Evolutionary conservation across 2,329 filamentous ascomycete genomes (phyloP).

Genomic region (Zasmidium citrigriseum): DNA sequence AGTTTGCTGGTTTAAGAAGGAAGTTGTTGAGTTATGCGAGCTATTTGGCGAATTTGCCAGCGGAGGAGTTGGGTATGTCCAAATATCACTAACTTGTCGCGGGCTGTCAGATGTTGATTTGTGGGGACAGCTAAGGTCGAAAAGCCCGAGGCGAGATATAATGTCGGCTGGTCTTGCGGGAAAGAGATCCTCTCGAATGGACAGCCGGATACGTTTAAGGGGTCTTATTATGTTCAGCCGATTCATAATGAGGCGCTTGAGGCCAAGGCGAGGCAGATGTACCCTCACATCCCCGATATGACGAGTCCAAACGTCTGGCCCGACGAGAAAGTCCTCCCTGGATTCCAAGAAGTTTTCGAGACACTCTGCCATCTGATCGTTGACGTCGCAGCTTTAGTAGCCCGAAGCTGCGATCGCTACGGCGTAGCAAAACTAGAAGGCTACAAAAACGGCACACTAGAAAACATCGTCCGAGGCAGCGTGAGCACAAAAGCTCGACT

Average conservation of each 20-base stretch:
- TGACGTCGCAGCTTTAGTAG: conserved; percentile 84
- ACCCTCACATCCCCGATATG: conserved; percentile 81
- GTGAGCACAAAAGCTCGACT: conserved; percentile 88
- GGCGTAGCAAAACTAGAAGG: conserved; percentile 74
- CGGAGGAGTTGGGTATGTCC: conserved; percentile 65
- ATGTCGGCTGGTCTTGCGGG: conserved; percentile 75
- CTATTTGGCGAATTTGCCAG: conserved; percentile 79
- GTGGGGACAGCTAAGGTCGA: conserved; percentile 46
- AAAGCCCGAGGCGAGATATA: conserved; percentile 56
- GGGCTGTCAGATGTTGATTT: not conserved
- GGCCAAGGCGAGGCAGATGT: conserved; percentile 54
- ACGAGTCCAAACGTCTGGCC: conserved; percentile 92
- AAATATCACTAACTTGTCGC: not conserved
- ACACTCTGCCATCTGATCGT: conserved; percentile 82
- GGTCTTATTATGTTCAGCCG: conserved; percentile 76
- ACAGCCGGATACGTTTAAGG: conserved; percentile 76
- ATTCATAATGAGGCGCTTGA: conserved; percentile 62
- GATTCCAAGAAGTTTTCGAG: conserved; percentile 73
- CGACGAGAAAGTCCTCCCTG: conserved; percentile 64
- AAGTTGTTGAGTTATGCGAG: conserved; percentile 82
- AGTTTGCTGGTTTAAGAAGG: conserved; percentile 71
- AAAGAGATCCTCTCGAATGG: conserved; percentile 80
- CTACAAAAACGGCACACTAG: conserved; percentile 78
- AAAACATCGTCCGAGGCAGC: conserved; percentile 81
- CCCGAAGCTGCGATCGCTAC: conserved; percentile 84